Conservation (phyloP, 192 early-diverging fungal genomes). For the Coemansia sp. region DNA sequence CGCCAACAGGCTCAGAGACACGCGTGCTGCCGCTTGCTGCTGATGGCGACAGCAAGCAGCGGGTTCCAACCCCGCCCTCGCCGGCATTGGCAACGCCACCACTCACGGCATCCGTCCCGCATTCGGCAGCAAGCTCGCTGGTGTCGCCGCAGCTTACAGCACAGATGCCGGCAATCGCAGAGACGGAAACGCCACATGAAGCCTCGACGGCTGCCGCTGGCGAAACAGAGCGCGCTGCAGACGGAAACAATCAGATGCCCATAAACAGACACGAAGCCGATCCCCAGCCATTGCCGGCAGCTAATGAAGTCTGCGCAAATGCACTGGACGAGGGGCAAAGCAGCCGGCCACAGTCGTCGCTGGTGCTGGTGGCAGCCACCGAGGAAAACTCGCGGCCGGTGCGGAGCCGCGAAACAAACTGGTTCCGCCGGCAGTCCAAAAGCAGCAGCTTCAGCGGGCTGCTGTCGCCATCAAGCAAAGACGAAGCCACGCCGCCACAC, state of each 20-base stretch:
- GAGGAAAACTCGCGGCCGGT: constrained; percentile 23
- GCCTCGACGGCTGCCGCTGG: background rate
- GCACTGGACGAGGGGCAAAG: background rate
- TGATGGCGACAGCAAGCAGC: no score
- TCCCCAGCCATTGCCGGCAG: background rate
- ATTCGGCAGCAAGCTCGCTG: constrained; percentile 1
- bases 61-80: background rate
- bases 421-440: constrained; percentile 38
- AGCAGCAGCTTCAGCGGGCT: constrained; percentile 10
- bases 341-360: constrained; percentile 23
- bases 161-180: no score
- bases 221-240: constrained; percentile 3
- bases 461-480: background rate
- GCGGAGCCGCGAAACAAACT: constrained; percentile 24
- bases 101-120: constrained; percentile 9
- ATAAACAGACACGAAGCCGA: background rate
- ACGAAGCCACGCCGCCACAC: background rate
- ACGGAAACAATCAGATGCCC: background rate
- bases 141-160: constrained; percentile 22
- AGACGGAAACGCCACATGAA: background rate
- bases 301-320: background rate
- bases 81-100: constrained; percentile 13
- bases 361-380: constrained; percentile 38
- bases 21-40: background rate
- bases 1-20: background rate